Conservation (phyloP, 768 basidiomycete species). For the Amanita polypyramis region DNA sequence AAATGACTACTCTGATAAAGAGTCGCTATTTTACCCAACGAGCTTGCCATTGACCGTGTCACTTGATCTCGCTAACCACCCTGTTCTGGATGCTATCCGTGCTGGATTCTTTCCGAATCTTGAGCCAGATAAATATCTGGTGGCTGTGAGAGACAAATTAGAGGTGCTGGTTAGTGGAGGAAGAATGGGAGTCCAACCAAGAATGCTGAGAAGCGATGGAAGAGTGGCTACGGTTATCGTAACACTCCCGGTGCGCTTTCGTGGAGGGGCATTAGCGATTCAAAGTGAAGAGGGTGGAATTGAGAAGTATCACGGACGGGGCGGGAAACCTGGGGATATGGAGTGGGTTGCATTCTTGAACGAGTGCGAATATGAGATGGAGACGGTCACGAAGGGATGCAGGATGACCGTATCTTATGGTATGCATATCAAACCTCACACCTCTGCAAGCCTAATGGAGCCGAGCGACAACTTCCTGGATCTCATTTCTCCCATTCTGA, state of each 20-base stretch:
- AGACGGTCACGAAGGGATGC: slow-evolving; percentile 61
- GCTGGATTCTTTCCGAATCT: slow-evolving; percentile 63
- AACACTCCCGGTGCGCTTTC: slow-evolving; percentile 65
- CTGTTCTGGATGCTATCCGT: slow-evolving; percentile 69
- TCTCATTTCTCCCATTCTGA: slow-evolving; percentile 58
- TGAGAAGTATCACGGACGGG: slow-evolving; percentile 54
- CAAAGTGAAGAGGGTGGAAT: slow-evolving; percentile 42
- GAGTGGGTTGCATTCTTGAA: slow-evolving; percentile 73
- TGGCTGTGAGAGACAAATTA: slow-evolving; percentile 54
- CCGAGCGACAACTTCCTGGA: slow-evolving; percentile 72
- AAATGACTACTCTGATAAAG: slow-evolving; percentile 45
- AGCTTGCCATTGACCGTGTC: slow-evolving; percentile 66
- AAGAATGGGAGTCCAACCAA: slow-evolving; percentile 44
- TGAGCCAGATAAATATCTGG: slow-evolving; percentile 60
- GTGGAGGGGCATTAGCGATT: slow-evolving; percentile 56
- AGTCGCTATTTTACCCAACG: slow-evolving; percentile 63
- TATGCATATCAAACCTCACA: slow-evolving; percentile 60
- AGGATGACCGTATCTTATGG: slow-evolving; percentile 62
- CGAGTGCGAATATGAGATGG: slow-evolving; percentile 69
- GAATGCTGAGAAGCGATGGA: slow-evolving; percentile 47
- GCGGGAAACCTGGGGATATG: slow-evolving; percentile 53
- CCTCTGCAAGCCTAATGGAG: slow-evolving; percentile 46
- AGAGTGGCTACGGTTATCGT: slow-evolving; percentile 65
- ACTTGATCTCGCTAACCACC: slow-evolving; percentile 73
- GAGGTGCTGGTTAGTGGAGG: slow-evolving; percentile 59